Conservation (phyloP, 768 basidiomycete species). For the Mycena leptocephala region DNA sequence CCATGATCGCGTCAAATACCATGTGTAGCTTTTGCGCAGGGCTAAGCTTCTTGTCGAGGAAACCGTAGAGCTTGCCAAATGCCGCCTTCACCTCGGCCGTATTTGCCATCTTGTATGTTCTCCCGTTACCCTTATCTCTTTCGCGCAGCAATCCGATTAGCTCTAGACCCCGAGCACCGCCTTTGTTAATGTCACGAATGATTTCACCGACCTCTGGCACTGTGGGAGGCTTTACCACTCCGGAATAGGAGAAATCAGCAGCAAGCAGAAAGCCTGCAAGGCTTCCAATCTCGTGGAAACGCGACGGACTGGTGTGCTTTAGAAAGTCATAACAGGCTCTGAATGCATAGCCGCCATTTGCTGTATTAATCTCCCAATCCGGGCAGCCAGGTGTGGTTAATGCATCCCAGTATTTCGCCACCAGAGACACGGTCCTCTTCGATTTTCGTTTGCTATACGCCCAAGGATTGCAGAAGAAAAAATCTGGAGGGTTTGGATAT, state of each 20-base stretch:
- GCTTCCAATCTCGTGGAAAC: not conserved
- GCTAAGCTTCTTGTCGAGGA: too few species aligned
- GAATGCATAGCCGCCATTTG: not conserved
- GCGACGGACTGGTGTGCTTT: not conserved
- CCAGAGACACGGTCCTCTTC: not conserved
- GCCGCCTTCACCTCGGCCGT: not conserved
- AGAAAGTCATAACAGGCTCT: not conserved
- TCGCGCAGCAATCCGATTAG: not conserved
- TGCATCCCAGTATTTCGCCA: not conserved
- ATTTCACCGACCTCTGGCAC: not conserved
- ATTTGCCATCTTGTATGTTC: not conserved
- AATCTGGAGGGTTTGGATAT: not conserved
- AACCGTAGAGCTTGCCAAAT: not conserved
- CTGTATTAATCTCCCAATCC: not conserved
- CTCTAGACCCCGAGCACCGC: not conserved
- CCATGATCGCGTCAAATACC: not conserved
- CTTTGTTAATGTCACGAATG: not conserved
- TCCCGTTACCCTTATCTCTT: not conserved
- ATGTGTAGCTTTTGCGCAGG: too few species aligned
- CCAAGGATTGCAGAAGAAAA: conserved; percentile 6
- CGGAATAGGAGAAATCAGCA: not conserved
- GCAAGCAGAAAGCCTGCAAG: conserved; percentile 5
- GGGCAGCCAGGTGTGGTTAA: not conserved
- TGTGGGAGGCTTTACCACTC: not conserved
- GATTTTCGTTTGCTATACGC: conserved; percentile 18